Conservation (phyloP, 2,329 filamentous ascomycete species). For the Penicillium sp. region DNA sequence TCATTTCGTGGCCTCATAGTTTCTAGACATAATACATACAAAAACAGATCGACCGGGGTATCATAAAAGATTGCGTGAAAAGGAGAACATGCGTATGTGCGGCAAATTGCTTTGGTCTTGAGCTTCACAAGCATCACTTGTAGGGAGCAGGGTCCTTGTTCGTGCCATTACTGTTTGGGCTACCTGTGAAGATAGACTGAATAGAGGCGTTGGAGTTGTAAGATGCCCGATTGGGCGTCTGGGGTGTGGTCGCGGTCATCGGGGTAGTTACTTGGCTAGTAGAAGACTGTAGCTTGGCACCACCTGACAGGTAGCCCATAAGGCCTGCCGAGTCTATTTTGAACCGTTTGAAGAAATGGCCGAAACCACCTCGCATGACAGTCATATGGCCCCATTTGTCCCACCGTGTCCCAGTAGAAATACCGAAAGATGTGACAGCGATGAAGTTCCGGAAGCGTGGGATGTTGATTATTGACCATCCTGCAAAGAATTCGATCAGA, state of each 20-base stretch:
- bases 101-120: background rate
- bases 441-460: conserved; percentile 33
- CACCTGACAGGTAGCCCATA: background rate
- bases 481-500: conserved; percentile 40
- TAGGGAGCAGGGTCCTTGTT: background rate
- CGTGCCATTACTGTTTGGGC: background rate
- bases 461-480: conserved; percentile 34
- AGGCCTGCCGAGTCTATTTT: background rate
- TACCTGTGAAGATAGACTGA: background rate
- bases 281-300: background rate
- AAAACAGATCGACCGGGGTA: background rate
- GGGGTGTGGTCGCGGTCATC: background rate
- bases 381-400: conserved; percentile 14
- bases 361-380: background rate
- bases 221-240: background rate
- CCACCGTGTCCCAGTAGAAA: conserved; percentile 6
- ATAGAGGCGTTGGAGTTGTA: background rate
- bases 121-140: background rate
- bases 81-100: background rate
- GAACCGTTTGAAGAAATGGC: conserved; percentile 3
- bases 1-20: background rate
- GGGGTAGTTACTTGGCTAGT: background rate
- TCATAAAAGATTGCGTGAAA: background rate
- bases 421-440: conserved; percentile 20
- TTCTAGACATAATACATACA: background rate